Base-by-base conservation (phyloP, 2,329 filamentous ascomycete species). In the Orbilia brochopaga region DNA sequence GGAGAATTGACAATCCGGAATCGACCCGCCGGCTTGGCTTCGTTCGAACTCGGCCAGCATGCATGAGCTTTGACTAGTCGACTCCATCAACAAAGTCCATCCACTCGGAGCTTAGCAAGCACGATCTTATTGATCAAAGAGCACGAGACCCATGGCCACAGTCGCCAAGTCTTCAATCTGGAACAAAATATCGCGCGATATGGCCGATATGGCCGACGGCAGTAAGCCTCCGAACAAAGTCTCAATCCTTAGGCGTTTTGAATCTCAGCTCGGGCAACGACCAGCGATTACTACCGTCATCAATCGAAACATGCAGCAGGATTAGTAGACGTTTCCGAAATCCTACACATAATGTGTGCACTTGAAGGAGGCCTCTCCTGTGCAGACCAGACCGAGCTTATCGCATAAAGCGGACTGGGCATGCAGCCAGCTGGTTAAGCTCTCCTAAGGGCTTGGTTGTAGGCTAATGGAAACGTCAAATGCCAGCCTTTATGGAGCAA, bases 381-480 rank as follows among this genome's bases (percentile, higher is more conserved):
- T 42, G 37, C 37, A 42, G 13, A 42, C n/a, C 27, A 32, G 13
- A 42, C n/a, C 27, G 8, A 15, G 37, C 37, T 42, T 42, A 42
- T 42, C 37, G 37, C 37, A 42, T 42, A 17, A 17, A 42, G 37
- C 11, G n/a, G n/a, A 17, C 37, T 42, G 13, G 37, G 37, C 37
- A 13, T 42, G 37, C 37, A 42, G 37, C 37, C n/a, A 42, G 37
- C 37, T 15, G 44, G 44, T 10, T 19, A 19, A 48, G 17, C 15
- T 15, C n/a, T 13, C 37, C n/a, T 42, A 42, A 17, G 11, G 37
- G 13, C 13, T 42, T 42, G 13, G 37, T n/a, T 15, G 37, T 17
- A 42, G 42, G 50, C 60, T 54, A 55, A 69, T 61, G 37, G 40
- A 23, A 7, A 62, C 44, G 32, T 35, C 42, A 57, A 64, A 32